phyloP scores from a whole-genome alignment of 179 eudicot species.

The Silene coronaria region DNA sequence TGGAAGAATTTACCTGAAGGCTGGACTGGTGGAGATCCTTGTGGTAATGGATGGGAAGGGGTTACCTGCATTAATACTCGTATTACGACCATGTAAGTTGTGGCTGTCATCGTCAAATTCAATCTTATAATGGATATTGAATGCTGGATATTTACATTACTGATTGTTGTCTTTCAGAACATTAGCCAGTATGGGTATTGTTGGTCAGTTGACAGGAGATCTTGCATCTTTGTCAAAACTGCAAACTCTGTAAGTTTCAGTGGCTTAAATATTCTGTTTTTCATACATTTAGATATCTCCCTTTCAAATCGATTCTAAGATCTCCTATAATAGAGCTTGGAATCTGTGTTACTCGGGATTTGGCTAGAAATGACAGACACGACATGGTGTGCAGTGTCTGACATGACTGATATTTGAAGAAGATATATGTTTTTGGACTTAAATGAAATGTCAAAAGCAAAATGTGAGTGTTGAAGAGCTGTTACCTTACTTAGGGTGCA shows the following conservation, averaged over 20 bases:
- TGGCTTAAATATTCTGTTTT: not conserved
- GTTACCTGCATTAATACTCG: constrained; percentile 26
- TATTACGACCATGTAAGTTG: constrained; percentile 28
- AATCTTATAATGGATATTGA: not conserved
- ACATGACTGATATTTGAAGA: no score
- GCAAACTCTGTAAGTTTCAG: constrained; percentile 33
- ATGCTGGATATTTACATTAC: not conserved
- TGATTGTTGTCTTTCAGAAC: constrained; percentile 23
- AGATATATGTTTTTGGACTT: no score
- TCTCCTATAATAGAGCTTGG: no score
- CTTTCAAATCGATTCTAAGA: no score
- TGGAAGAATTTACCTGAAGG: constrained; percentile 33
- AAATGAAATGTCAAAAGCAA: no score
- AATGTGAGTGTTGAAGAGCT: no score
- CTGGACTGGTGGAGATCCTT: constrained; percentile 42
- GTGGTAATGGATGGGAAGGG: constrained; percentile 38
- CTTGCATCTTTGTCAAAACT: constrained; percentile 31
- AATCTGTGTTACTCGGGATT: no score
- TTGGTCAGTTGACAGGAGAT: constrained; percentile 36
- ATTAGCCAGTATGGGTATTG: constrained; percentile 38
- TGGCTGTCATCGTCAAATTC: not conserved
- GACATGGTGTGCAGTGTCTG: no score
- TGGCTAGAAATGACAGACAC: no score
- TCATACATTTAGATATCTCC: not conserved
- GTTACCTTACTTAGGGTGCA: no score